Base-by-base conservation (phyloP, 2,329 filamentous ascomycete genomes). In the Aureobasidium namibiae region DNA sequence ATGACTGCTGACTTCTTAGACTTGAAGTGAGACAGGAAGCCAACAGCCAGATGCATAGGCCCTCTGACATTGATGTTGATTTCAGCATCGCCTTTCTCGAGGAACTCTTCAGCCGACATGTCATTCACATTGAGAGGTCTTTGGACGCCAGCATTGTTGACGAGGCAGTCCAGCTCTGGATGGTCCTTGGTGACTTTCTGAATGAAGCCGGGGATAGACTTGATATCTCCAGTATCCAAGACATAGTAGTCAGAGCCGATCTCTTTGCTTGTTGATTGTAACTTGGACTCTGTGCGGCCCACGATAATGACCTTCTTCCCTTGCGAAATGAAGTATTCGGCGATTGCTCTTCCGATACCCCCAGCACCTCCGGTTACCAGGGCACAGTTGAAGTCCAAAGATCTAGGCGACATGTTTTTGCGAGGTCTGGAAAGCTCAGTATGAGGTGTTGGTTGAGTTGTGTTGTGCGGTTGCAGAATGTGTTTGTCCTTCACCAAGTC, bases 61-160 rank as follows among this genome's bases (percentile, higher is more conserved):
- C 81, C 81, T 0, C 78, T 73, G 62, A 84, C 77, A 62, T 84
- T 83, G 68, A 82, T 83, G 64, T 82, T 71, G 54, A 84, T 79
- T 62, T 84, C 81, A 38, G 81, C 71, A 61, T 84, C 81, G 0
- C 80, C 80, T 59, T 79, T 79, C 13, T 65, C 24, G 0, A 82
- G 71, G 42, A 82, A 78, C 29, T 78, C 73, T 21, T 60, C 64
- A 13, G 62, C 58, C 9, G 63, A 62, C 65, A 70, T 68, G 18
- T 72, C 66, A 41, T 72, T 73, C 0, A 81, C 72, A 16, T 79
- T 68, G 1, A 85, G 73, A 0, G 80, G 82, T 2, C 80, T 70
- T 26, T 59, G 56, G 0, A 84, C 78, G 1, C 81, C 81, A 0
- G 81, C 81, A 58, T 85, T 84, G 70, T 84, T 84, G 66, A 84